Percentiles rank a stretch among this genome's conserved stretches.
These are phyloP conservation scores for Phycomyces blakesleeanus DNA, from an alignment of 192 early-diverging fungal genomes.

Conservation along the genomic window DNA sequence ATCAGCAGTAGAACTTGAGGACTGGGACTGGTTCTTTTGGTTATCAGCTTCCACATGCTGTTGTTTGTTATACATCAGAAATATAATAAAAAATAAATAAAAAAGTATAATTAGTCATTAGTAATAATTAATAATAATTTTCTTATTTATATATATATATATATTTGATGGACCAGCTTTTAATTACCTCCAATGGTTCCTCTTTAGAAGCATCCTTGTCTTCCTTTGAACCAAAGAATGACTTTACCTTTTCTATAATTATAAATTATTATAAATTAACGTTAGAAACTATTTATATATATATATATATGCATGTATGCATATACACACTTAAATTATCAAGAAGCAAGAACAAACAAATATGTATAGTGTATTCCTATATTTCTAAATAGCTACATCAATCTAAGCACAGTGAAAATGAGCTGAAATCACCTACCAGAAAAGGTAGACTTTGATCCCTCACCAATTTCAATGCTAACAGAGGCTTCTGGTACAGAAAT, in stretches of 20 bases:
- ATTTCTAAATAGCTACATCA: too few species aligned
- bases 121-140: too few species aligned
- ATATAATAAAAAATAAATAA: not conserved
- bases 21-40: slow-evolving; percentile 38
- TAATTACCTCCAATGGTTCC: not conserved
- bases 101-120: too few species aligned
- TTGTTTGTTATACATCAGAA: not conserved
- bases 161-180: not conserved
- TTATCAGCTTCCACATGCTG: slow-evolving; percentile 5
- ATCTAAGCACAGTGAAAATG: too few species aligned
- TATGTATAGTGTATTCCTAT: too few species aligned
- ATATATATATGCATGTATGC: not conserved
- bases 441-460: slow-evolving; percentile 28
- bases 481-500: slow-evolving; percentile 64
- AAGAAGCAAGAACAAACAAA: too few species aligned
- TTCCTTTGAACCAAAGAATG: slow-evolving; percentile 58
- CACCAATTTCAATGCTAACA: slow-evolving; percentile 43
- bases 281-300: too few species aligned
- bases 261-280: too few species aligned
- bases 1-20: not conserved
- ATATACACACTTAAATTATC: too few species aligned
- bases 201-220: slow-evolving; percentile 40
- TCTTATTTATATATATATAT: not conserved
- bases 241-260: slow-evolving; percentile 58
- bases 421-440: slow-evolving; percentile 32